Percentiles rank a stretch among this genome's conserved stretches.
Conservation (phyloP, 148 eudicot species). For the Gaultheria prostrata region DNA sequence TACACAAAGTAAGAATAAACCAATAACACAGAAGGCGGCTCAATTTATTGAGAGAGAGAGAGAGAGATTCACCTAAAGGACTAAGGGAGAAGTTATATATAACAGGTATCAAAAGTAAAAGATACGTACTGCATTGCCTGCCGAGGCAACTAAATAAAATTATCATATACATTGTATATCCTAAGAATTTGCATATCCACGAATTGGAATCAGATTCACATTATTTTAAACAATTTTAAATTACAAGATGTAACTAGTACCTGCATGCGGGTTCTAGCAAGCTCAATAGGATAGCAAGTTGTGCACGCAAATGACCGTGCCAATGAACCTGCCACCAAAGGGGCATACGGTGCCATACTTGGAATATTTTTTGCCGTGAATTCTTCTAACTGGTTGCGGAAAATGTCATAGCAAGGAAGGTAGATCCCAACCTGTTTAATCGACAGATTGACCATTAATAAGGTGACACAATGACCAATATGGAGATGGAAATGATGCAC, state of each 20-base stretch:
- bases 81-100: background rate
- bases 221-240: background rate
- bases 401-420: conserved; percentile 86
- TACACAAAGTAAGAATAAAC: too few relatives aligned
- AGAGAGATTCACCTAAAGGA: background rate
- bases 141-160: background rate
- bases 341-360: conserved; percentile 67
- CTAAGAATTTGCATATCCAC: background rate
- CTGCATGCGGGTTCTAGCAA: conserved; percentile 98
- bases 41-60: background rate
- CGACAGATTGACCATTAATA: conserved; percentile 7
- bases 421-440: conserved; percentile 82
- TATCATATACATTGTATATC: background rate
- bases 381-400: conserved; percentile 55
- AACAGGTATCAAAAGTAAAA: background rate
- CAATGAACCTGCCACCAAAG: conserved; percentile 79
- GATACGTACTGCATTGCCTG: background rate
- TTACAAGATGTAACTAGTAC: conserved; percentile 26
- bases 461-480: background rate
- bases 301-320: conserved; percentile 95
- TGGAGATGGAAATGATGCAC: conserved; percentile 13
- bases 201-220: background rate
- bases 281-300: conserved; percentile 94
- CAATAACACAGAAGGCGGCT: background rate
- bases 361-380: conserved; percentile 55